Evolutionary conservation across 805 yeast species (phyloP), one percentile per base, ranked within the genome.

Genomic region (Ogataea trehalophila): DNA sequence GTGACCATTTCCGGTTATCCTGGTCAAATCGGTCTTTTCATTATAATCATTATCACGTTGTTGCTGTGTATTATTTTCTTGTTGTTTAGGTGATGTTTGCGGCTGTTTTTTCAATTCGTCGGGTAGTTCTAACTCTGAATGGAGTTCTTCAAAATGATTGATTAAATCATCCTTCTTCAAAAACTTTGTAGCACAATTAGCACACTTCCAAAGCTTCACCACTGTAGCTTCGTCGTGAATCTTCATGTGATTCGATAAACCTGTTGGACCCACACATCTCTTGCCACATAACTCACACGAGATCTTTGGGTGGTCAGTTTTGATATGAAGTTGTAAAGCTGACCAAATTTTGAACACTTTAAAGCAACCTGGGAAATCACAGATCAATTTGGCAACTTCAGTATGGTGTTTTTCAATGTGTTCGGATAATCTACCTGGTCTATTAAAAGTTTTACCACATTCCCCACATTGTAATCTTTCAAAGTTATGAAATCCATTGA

Each of bases 171-270:
- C 72, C 49, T 84, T 83, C 52, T 79, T 80, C 5, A 74, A 72
- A 56, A 79, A 85, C 31, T 73, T 62, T 16, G 64, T 61, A 6
- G 46, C 61, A 63, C 91, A 84, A 44, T 70, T 69, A 1, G 65
- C 61, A 66, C 96, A 88, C 47, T 75, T 76, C 92, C 95, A 87
- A 37, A 80, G 66, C 52, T 75, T 79, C n/a, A 74, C 66, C 13
- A 71, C 74, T 16, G 71, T 69, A 2, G 60, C 57, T 5, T 74
- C 79, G 54, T 82, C 81, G 63, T 90, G 96, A 18, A 81, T 69
- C 39, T 73, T 65, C 89, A 85, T 80, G 61, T 91, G 97, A 70
- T 83, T 79, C 16, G 74, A 67, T 43, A 89, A 65, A 51, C 90
- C 94, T 26, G 73, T 71, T 41, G 76, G 79, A 29, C 95, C 95